Evolutionary conservation across 2,329 filamentous ascomycete genomes (phyloP).

Genomic region (Aplosporella prunicola): DNA sequence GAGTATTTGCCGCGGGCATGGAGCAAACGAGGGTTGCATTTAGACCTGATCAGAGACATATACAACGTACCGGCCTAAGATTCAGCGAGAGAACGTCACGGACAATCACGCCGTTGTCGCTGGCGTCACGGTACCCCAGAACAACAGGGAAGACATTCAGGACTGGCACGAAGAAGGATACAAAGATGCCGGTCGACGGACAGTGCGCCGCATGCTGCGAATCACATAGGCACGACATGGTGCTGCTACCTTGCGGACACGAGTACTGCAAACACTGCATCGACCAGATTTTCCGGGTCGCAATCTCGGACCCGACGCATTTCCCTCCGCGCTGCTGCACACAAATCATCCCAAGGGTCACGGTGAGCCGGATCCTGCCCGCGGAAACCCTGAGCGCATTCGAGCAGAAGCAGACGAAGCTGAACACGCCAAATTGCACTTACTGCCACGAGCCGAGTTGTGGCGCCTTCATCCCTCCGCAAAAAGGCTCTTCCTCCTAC

Average conservation of each 20-base stretch:
- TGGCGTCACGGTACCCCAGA: too few relatives aligned
- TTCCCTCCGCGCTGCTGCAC: slow-evolving; percentile 21
- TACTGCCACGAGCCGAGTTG: slow-evolving; percentile 8
- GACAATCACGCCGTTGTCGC: too few relatives aligned
- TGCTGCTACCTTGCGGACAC: slow-evolving; percentile 11
- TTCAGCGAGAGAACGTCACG: too few relatives aligned
- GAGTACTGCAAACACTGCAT: slow-evolving; percentile 19
- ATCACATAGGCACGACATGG: too few relatives aligned
- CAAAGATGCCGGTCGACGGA: too few relatives aligned
- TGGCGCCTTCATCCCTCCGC: slow-evolving; percentile 5
- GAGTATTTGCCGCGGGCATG: too few relatives aligned
- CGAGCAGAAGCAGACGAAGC: slow-evolving; percentile 15
- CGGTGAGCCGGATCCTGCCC: neutral
- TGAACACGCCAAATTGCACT: slow-evolving; percentile 15
- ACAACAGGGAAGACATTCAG: too few relatives aligned
- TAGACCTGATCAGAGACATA: too few relatives aligned
- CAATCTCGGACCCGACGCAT: slow-evolving; percentile 13
- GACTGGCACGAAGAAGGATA: too few relatives aligned
- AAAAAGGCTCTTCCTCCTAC: neutral
- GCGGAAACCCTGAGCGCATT: slow-evolving; percentile 11
- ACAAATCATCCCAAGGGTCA: slow-evolving; percentile 13
- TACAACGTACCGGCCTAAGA: too few relatives aligned
- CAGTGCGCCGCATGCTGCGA: too few relatives aligned
- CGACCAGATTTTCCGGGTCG: slow-evolving; percentile 13
- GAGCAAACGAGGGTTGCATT: too few relatives aligned